Conservation (phyloP, 805 yeast species). For the Ogataea glucozyma region DNA sequence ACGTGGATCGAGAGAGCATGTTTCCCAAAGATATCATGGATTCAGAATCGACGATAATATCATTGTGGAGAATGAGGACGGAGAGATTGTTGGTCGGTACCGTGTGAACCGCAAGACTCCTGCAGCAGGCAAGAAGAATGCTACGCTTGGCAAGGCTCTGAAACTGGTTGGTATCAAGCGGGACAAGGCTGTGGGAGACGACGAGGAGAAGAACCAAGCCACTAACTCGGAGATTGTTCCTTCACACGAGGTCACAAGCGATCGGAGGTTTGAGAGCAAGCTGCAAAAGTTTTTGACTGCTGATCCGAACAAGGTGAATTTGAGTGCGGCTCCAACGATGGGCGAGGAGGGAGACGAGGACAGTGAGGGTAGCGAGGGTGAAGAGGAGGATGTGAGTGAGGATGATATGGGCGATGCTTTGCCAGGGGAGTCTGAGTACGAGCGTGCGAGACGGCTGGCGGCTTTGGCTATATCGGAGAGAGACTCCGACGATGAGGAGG, state of each 20-base stretch:
- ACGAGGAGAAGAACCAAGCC: slow-evolving; percentile 24
- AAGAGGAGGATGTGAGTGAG: slow-evolving; percentile 15
- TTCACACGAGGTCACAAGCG: slow-evolving; percentile 11
- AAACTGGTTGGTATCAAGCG: slow-evolving; percentile 30
- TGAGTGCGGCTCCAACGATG: slow-evolving; percentile 18
- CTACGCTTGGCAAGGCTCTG: slow-evolving; percentile 25
- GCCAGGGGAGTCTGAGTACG: slow-evolving; percentile 27
- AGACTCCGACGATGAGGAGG: slow-evolving; percentile 41
- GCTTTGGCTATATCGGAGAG: slow-evolving; percentile 31
- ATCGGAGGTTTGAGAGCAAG: slow-evolving; percentile 28
- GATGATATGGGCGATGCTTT: slow-evolving; percentile 23
- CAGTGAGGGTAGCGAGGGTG: slow-evolving; percentile 18
- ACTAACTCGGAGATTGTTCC: slow-evolving; percentile 27
- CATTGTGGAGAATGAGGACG: slow-evolving; percentile 86
- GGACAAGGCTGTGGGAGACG: slow-evolving; percentile 15
- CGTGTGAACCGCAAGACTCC: slow-evolving; percentile 53
- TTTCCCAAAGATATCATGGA: slow-evolving; percentile 51
- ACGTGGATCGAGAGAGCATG: slow-evolving; percentile 3
- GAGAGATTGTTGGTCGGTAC: slow-evolving; percentile 86
- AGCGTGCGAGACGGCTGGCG: slow-evolving; percentile 33
- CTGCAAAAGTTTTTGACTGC: slow-evolving; percentile 28
- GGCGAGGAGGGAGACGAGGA: slow-evolving; percentile 3
- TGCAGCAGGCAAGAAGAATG: slow-evolving; percentile 12
- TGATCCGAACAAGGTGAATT: slow-evolving; percentile 24
- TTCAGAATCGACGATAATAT: slow-evolving; percentile 77